phyloP scores from a whole-genome alignment of 2,329 filamentous ascomycete genomes.

The Aspergillus brunneoviolaceus region DNA sequence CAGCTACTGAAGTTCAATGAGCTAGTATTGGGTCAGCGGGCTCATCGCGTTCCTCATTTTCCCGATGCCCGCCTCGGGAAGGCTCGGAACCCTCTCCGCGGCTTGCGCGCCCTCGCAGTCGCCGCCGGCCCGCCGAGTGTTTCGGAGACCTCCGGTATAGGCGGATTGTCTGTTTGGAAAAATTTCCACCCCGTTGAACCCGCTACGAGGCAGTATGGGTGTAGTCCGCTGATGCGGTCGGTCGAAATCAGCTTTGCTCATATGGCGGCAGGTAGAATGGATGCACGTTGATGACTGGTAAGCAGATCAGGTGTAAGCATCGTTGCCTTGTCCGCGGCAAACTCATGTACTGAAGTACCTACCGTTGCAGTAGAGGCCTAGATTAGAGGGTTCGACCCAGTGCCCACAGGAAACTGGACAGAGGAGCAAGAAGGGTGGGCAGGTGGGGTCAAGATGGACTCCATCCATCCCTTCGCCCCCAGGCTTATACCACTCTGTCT shows the following conservation, averaged over 20 bases:
- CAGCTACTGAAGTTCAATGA: too few species aligned
- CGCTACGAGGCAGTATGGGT: not conserved
- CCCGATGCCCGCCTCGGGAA: constrained; percentile 14
- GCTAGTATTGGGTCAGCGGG: too few species aligned
- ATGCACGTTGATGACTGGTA: not conserved
- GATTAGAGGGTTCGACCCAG: not conserved
- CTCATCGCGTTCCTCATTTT: not conserved
- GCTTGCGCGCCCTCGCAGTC: not conserved
- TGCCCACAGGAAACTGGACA: not conserved
- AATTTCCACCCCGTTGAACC: not conserved
- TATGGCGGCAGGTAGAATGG: not conserved
- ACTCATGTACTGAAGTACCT: not conserved
- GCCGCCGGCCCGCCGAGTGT: not conserved
- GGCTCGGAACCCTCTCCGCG: not conserved
- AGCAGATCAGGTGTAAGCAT: not conserved
- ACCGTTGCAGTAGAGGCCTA: not conserved
- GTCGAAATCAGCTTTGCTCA: not conserved
- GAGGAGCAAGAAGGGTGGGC: not conserved
- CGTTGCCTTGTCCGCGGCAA: not conserved
- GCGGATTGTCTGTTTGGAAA: not conserved
- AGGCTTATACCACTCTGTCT: not conserved
- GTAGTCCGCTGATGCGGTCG: not conserved
- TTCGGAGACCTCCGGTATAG: not conserved
- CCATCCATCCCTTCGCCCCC: not conserved
- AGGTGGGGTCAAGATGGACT: not conserved